Conservation (phyloP, 2,329 filamentous ascomycete species). For the Seiridium unicorne region DNA sequence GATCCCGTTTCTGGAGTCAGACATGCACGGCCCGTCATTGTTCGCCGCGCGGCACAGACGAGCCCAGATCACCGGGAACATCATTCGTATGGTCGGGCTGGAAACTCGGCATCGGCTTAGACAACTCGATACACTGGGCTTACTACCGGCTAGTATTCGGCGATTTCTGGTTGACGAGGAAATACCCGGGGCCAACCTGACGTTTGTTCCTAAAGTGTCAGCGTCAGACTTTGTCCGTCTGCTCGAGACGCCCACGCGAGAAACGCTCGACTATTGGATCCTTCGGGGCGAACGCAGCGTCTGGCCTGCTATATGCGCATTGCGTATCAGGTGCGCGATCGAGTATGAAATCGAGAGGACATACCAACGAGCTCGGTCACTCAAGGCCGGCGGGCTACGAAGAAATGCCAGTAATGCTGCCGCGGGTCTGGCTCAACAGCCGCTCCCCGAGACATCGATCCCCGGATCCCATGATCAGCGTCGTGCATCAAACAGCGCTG, state of each 20-base stretch:
- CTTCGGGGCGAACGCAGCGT: slow-evolving; percentile 80
- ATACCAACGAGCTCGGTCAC: slow-evolving; percentile 74
- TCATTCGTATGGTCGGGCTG: slow-evolving; percentile 68
- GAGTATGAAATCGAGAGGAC: slow-evolving; percentile 85
- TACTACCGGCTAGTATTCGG: slow-evolving; percentile 68
- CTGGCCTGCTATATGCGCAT: slow-evolving; percentile 82
- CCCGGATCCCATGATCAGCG: neutral
- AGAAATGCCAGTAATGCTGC: slow-evolving; percentile 36
- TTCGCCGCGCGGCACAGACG: slow-evolving; percentile 58
- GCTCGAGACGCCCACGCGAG: slow-evolving; percentile 77
- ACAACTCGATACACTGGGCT: slow-evolving; percentile 74
- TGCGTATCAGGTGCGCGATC: slow-evolving; percentile 79
- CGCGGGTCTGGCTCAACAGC: neutral
- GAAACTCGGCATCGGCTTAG: slow-evolving; percentile 79
- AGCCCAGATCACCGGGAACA: slow-evolving; percentile 54
- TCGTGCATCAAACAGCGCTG: neutral
- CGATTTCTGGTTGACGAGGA: slow-evolving; percentile 81
- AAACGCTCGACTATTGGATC: slow-evolving; percentile 82
- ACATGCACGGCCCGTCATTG: slow-evolving; percentile 72
- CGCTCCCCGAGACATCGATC: neutral
- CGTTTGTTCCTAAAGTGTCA: slow-evolving; percentile 77
- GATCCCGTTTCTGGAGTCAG: slow-evolving; percentile 78
- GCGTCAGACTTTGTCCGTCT: slow-evolving; percentile 72
- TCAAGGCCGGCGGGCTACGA: slow-evolving; percentile 51
- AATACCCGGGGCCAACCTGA: slow-evolving; percentile 75